These are phyloP conservation scores for Aspergillus sp. DNA, from an alignment of 2,329 filamentous ascomycete genomes.

Conservation along the genomic window DNA sequence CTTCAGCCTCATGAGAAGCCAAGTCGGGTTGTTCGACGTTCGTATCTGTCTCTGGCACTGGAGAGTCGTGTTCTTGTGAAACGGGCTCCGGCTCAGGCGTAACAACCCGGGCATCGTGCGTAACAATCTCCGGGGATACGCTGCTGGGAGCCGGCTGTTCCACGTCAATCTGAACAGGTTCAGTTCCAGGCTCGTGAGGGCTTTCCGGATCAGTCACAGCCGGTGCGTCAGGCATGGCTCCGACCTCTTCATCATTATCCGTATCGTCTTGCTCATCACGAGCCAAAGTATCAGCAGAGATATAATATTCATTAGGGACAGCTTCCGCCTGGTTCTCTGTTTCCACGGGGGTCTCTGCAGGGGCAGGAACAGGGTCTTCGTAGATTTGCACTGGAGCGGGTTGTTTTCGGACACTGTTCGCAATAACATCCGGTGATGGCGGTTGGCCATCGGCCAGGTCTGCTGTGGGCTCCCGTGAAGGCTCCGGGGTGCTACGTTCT, in stretches of 20 bases:
- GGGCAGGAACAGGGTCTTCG: conserved; percentile 14
- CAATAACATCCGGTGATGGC: conserved; percentile 4
- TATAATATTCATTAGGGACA: background rate
- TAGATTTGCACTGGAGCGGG: conserved; percentile 19
- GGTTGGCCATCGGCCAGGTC: background rate
- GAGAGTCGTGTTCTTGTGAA: background rate
- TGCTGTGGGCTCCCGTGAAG: background rate
- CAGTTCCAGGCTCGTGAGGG: background rate
- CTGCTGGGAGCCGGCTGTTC: background rate
- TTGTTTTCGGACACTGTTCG: conserved; percentile 7
- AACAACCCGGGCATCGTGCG: background rate
- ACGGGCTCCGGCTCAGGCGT: background rate
- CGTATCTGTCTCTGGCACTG: background rate
- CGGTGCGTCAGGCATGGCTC: background rate
- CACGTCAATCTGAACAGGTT: background rate
- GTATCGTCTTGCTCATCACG: background rate
- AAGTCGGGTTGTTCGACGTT: background rate
- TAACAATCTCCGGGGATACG: background rate
- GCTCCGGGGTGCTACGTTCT: background rate
- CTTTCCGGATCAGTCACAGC: background rate
- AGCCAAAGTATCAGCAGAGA: background rate
- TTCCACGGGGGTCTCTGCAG: conserved; percentile 8
- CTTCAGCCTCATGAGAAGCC: background rate
- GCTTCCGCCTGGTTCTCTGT: conserved; percentile 4
- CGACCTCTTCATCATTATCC: background rate